Conservation (phyloP, 169 alveolate genomes). For the Plasmodium vivax region DNA sequence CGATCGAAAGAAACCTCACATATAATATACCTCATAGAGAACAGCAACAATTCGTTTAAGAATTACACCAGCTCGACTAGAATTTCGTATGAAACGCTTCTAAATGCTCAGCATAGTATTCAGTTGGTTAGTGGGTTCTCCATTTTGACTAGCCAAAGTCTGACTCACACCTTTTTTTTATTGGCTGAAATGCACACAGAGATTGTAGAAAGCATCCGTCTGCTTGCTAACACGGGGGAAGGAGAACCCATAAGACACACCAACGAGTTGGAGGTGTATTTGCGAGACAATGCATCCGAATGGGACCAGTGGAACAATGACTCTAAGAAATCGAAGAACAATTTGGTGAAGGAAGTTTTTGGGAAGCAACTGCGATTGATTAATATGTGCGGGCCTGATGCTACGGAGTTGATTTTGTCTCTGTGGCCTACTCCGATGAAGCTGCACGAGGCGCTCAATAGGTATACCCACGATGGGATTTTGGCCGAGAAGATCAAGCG, state of each 20-base stretch:
- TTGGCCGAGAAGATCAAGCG: conserved; percentile 56
- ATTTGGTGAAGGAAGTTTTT: conserved; percentile 84
- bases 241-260: conserved; percentile 3
- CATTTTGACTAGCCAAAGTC: conserved; percentile 79
- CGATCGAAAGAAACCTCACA: conserved; percentile 82
- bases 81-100: conserved; percentile 74
- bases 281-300: conserved; percentile 69
- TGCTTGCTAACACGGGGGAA: conserved; percentile 7
- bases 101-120: conserved; percentile 75
- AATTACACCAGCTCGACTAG: conserved; percentile 79
- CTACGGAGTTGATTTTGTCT: conserved; percentile 83
- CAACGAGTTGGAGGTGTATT: conserved; percentile 17
- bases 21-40: conserved; percentile 85
- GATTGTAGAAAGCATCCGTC: conserved; percentile 47
- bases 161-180: conserved; percentile 77
- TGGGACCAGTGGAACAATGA: conserved; percentile 83
- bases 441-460: conserved; percentile 75
- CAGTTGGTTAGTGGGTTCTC: conserved; percentile 79
- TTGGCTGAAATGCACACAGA: conserved; percentile 74
- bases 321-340: conserved; percentile 82
- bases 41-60: conserved; percentile 77
- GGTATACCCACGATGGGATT: conserved; percentile 67
- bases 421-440: conserved; percentile 88
- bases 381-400: conserved; percentile 85
- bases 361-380: conserved; percentile 86